Evolutionary conservation across 192 early-diverging fungal species (phyloP).

Genomic region (Endogone sp.): DNA sequence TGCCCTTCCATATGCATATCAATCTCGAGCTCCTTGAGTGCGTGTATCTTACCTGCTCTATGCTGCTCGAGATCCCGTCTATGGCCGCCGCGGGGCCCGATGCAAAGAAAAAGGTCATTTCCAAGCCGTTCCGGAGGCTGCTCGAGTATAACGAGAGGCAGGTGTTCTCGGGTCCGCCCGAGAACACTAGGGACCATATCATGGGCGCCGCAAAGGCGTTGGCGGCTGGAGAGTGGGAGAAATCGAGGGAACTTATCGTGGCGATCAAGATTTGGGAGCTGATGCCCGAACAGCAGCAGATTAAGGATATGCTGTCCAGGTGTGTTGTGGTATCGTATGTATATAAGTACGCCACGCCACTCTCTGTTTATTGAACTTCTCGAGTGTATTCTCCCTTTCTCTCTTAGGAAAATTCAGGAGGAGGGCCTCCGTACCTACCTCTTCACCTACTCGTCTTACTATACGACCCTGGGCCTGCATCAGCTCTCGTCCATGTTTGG

Average conservation of each 20-base stretch:
- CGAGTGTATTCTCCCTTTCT: neutral
- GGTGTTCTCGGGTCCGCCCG: constrained; percentile 94
- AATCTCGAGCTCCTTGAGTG: constrained; percentile 98
- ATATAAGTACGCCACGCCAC: neutral
- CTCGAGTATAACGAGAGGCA: constrained; percentile 95
- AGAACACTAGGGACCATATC: constrained; percentile 98
- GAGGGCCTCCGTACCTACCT: constrained; percentile 96
- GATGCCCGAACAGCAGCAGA: constrained; percentile 72
- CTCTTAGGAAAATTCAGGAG: constrained; percentile 79
- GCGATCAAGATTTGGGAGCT: constrained; percentile 97
- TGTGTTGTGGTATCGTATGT: neutral
- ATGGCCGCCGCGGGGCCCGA: constrained; percentile 76
- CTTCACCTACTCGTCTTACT: constrained; percentile 88
- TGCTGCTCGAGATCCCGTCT: constrained; percentile 97
- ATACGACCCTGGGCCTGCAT: constrained; percentile 81
- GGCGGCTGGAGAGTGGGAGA: constrained; percentile 91
- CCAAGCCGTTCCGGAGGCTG: constrained; percentile 89
- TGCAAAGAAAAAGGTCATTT: constrained; percentile 68
- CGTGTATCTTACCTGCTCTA: constrained; percentile 90
- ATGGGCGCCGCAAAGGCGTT: constrained; percentile 95
- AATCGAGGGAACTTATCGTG: constrained; percentile 75
- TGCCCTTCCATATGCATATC: constrained; percentile 99
- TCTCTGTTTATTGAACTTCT: neutral
- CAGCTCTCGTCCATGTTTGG: constrained; percentile 89
- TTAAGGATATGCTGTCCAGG: constrained; percentile 85